Percentiles rank a stretch among this genome's conserved stretches.
These are phyloP conservation scores for Candida broadrunensis DNA, from an alignment of 805 yeast genomes.

Conservation along the genomic window DNA sequence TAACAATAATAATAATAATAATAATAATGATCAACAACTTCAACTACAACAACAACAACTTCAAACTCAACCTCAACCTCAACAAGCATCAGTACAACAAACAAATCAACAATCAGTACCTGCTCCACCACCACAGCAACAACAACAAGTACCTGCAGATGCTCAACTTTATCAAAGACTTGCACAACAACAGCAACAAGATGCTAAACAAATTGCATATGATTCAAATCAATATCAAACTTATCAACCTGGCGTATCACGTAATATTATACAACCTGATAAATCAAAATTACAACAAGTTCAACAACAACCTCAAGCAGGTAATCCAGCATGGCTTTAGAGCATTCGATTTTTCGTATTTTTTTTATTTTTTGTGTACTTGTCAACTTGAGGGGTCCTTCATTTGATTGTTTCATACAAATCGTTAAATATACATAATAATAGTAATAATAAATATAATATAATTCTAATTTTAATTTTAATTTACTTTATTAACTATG, in stretches of 20 bases:
- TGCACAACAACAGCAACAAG: slow-evolving; percentile 9
- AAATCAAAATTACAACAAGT: slow-evolving; percentile 11
- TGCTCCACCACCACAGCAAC: slow-evolving; percentile 7
- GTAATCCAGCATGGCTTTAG: slow-evolving; percentile 19
- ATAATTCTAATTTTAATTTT: too few species aligned
- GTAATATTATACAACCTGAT: slow-evolving; percentile 1
- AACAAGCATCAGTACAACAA: slow-evolving; percentile 18
- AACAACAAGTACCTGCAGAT: slow-evolving; percentile 3
- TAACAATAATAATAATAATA: slow-evolving; percentile 10
- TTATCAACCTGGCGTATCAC: neutral
- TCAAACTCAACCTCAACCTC: slow-evolving; percentile 13
- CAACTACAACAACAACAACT: slow-evolving; percentile 8
- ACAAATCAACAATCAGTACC: slow-evolving; percentile 1
- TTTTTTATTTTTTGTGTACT: too few species aligned
- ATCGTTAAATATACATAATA: too few species aligned
- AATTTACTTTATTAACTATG: too few species aligned
- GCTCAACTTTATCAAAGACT: slow-evolving; percentile 9
- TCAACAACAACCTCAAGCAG: slow-evolving; percentile 11
- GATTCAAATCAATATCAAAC: too few species aligned
- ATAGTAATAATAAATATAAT: too few species aligned
- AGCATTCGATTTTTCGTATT: too few species aligned
- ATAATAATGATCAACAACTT: slow-evolving; percentile 19
- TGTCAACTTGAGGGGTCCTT: too few species aligned
- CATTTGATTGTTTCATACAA: too few species aligned
- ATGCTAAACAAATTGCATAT: neutral